These are phyloP conservation scores for Isabelozyma pseudorhagii DNA, from an alignment of 805 yeast genomes.

Conservation along the genomic window DNA sequence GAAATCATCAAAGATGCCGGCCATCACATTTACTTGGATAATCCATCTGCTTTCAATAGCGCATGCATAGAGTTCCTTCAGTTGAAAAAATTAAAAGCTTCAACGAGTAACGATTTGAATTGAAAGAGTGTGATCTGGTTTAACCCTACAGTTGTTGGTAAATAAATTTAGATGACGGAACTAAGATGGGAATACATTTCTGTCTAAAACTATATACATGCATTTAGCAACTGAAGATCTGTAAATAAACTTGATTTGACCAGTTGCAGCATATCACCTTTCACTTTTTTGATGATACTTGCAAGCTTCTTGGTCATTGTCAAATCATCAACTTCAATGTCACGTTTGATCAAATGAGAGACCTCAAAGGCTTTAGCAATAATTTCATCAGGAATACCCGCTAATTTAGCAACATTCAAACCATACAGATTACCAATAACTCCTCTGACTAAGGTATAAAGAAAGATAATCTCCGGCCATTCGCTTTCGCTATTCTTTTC, in stretches of 20 bases:
- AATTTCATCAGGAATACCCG: slow-evolving; percentile 52
- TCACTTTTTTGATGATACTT: background rate
- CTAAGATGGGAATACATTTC: too few relatives aligned
- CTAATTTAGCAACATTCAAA: slow-evolving; percentile 77
- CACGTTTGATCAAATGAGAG: slow-evolving; percentile 29
- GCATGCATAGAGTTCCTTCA: slow-evolving; percentile 20
- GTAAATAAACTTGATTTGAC: background rate
- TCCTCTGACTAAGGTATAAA: slow-evolving; percentile 35
- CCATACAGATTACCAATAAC: slow-evolving; percentile 67
- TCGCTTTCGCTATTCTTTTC: slow-evolving; percentile 25
- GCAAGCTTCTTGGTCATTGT: background rate
- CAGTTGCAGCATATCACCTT: background rate
- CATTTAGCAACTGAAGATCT: background rate
- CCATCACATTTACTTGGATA: slow-evolving; percentile 42
- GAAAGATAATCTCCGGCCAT: slow-evolving; percentile 37
- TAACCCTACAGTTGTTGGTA: too few relatives aligned
- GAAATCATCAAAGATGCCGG: slow-evolving; percentile 33
- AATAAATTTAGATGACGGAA: background rate
- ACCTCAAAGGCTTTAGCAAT: slow-evolving; percentile 42
- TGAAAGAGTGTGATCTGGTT: too few relatives aligned
- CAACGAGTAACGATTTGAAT: too few relatives aligned
- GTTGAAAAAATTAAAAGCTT: background rate
- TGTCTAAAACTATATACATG: background rate
- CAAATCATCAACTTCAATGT: slow-evolving; percentile 15
- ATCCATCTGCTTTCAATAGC: slow-evolving; percentile 30